phyloP scores from a whole-genome alignment of 2,329 filamentous ascomycete genomes.

The Rutstroemia sydowiana region DNA sequence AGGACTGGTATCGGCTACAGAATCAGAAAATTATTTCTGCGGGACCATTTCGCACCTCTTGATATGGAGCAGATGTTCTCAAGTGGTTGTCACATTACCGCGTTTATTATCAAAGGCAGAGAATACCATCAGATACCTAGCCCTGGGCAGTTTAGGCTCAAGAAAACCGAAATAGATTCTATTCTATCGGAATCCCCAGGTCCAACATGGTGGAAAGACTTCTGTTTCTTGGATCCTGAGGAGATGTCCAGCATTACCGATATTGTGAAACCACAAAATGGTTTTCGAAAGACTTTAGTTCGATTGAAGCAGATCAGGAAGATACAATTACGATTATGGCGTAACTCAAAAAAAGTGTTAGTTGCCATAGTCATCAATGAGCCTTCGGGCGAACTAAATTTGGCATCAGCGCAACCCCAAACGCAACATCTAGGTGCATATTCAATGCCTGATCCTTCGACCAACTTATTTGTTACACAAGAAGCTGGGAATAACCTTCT shows the following conservation, averaged over 20 bases:
- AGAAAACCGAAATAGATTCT: neutral
- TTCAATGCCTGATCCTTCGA: neutral
- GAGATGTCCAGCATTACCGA: neutral
- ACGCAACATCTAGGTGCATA: neutral
- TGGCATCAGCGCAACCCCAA: neutral
- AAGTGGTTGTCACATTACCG: neutral
- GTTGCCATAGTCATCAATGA: neutral
- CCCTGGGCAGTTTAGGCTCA: neutral
- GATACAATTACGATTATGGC: neutral
- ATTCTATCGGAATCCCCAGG: neutral
- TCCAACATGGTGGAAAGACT: neutral
- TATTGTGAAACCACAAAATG: neutral
- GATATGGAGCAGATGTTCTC: neutral
- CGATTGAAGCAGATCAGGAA: neutral
- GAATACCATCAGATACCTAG: neutral
- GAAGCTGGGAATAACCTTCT: neutral
- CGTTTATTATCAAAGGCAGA: neutral
- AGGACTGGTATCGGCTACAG: neutral
- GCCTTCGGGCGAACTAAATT: neutral
- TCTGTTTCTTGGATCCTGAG: neutral
- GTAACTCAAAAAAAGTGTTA: neutral
- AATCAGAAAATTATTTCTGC: neutral
- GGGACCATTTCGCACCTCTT: neutral
- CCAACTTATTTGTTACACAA: neutral
- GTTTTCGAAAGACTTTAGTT: neutral